Percentiles rank a stretch among this genome's conserved stretches.
These are phyloP conservation scores for Lenwebbia sp. DNA, from an alignment of 345 rosid species.

Conservation along the genomic window DNA sequence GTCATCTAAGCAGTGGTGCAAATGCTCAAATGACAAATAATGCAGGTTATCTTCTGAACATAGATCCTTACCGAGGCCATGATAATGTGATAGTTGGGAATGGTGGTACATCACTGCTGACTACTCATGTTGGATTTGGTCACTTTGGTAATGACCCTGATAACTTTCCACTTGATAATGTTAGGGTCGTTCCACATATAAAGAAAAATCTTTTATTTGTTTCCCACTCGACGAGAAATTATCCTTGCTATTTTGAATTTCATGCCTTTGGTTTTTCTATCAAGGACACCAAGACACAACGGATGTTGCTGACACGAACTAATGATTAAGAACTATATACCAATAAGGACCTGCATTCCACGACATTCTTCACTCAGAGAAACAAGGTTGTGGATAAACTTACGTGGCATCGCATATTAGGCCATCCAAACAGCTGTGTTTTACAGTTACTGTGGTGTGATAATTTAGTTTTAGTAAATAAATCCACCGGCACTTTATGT, in stretches of 20 bases:
- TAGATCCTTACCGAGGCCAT: background rate
- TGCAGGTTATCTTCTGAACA: background rate
- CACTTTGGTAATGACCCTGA: fast-evolving
- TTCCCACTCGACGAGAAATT: background rate
- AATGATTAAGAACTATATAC: background rate
- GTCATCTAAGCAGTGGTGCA: background rate
- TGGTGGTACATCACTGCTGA: background rate
- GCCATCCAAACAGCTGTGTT: background rate
- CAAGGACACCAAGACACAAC: background rate
- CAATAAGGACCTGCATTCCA: background rate
- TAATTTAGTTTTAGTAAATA: background rate
- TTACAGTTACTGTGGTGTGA: background rate
- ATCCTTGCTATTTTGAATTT: background rate
- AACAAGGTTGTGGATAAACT: background rate
- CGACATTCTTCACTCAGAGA: background rate
- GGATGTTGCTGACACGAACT: background rate
- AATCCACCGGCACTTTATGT: background rate
- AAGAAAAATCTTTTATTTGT: background rate
- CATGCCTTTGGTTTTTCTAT: background rate
- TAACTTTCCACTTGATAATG: background rate
- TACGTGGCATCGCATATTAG: background rate
- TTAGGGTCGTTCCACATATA: background rate
- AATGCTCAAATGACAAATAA: background rate
- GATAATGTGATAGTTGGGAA: background rate
- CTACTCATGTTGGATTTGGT: background rate